A percentile compares a stretch with the other conserved stretches of the same genome.
Evolutionary conservation across 2,329 filamentous ascomycete genomes (phyloP).

Genomic region (Colletotrichum godetiae): DNA sequence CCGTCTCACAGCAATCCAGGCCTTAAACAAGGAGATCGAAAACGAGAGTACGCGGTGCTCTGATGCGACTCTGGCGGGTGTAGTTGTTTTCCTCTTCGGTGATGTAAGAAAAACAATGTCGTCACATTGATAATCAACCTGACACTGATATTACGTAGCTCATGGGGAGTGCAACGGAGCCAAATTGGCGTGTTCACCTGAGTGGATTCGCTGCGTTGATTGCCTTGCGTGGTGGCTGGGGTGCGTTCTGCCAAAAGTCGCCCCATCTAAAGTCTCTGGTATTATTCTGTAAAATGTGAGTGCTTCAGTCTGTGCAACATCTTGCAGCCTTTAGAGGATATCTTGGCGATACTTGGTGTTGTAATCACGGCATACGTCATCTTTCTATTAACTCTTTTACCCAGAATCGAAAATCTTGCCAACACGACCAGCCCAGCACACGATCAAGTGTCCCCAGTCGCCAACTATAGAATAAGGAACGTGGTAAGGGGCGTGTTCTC

Average conservation of each 20-base stretch:
- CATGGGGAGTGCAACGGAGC: slow-evolving; percentile 44
- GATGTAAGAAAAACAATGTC: not conserved
- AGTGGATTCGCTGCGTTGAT: slow-evolving; percentile 35
- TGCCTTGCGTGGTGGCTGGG: slow-evolving; percentile 31
- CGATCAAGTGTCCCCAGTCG: slow-evolving; percentile 40
- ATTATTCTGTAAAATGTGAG: slow-evolving; percentile 17
- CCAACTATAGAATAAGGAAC: slow-evolving; percentile 38
- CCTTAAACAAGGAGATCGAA: slow-evolving; percentile 43
- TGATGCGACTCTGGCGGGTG: slow-evolving; percentile 2
- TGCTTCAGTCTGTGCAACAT: not conserved
- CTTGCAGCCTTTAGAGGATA: not conserved
- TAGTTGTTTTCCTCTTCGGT: slow-evolving; percentile 18
- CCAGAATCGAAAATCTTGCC: slow-evolving; percentile 45
- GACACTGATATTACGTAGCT: not conserved
- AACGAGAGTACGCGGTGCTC: slow-evolving; percentile 33
- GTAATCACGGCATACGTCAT: not conserved
- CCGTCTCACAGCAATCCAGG: slow-evolving; percentile 43
- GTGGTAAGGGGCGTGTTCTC: slow-evolving; percentile 43
- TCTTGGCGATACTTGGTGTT: not conserved
- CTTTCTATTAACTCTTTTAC: not conserved
- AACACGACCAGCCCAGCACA: slow-evolving; percentile 51
- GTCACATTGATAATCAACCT: not conserved
- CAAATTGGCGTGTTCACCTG: slow-evolving; percentile 49
- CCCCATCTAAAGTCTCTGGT: not conserved
- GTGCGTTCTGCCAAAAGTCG: not conserved